These are phyloP conservation scores for Aspergillus nomiae DNA, from an alignment of 2,329 filamentous ascomycete genomes.

Conservation along the genomic window DNA sequence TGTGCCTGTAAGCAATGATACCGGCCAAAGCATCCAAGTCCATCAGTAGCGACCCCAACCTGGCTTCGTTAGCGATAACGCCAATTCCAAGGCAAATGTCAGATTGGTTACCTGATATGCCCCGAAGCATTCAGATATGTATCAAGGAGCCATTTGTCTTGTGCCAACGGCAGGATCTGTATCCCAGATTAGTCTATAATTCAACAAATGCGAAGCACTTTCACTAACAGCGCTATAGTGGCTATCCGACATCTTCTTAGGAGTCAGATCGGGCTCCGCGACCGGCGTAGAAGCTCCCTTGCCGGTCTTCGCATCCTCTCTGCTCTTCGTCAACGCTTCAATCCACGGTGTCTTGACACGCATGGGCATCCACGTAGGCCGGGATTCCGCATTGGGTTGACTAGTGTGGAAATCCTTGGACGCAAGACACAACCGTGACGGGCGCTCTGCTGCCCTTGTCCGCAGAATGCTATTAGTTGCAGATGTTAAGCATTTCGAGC, in stretches of 20 bases:
- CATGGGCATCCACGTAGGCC: slow-evolving; percentile 53
- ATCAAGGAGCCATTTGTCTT: slow-evolving; percentile 75
- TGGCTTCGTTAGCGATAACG: slow-evolving; percentile 28
- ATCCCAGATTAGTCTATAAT: slow-evolving; percentile 22
- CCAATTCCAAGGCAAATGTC: not conserved
- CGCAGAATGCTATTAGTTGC: slow-evolving; percentile 14
- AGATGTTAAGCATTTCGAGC: slow-evolving; percentile 22
- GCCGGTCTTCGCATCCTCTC: slow-evolving; percentile 40
- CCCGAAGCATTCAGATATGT: slow-evolving; percentile 76
- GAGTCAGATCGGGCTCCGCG: slow-evolving; percentile 59
- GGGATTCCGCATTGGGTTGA: slow-evolving; percentile 26
- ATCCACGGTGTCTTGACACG: slow-evolving; percentile 69
- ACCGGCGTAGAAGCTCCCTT: slow-evolving; percentile 24
- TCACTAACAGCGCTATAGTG: slow-evolving; percentile 65
- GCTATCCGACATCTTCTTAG: slow-evolving; percentile 71
- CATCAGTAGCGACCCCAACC: slow-evolving; percentile 74
- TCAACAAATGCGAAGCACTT: slow-evolving; percentile 3
- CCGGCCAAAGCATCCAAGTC: slow-evolving; percentile 77
- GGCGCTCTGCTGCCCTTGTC: slow-evolving; percentile 5
- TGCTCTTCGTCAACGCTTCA: slow-evolving; percentile 61
- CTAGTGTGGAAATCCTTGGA: slow-evolving; percentile 32
- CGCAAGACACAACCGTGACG: slow-evolving; percentile 10
- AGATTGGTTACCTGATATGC: slow-evolving; percentile 60
- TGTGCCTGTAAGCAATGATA: slow-evolving; percentile 74
- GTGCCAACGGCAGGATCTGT: slow-evolving; percentile 67